Base-by-base conservation (phyloP, 441 rosid species). In the Biscutella laevigata region DNA sequence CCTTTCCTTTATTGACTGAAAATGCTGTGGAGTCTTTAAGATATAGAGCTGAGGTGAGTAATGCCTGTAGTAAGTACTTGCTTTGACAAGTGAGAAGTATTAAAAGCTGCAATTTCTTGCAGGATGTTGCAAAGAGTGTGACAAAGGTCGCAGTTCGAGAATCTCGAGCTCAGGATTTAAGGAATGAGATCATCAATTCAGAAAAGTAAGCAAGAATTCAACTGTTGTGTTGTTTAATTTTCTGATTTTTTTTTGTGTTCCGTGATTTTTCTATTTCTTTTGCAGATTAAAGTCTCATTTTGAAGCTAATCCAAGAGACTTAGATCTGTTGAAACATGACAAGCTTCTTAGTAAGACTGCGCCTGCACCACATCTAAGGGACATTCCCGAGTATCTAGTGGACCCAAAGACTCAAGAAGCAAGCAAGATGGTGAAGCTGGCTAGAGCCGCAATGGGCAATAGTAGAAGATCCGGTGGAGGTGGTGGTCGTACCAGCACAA, bases 41-140 rank as follows among this genome's bases (percentile, higher is more conserved):
- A 52, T 88, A 88, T 59, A 76, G 99, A 59, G 94, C 97, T 58
- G 99, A 88, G 95, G 97, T 88, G 42, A 58, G 65, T 52, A 22
- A 21, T 7, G 29, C 39, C 38, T 29, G 8, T 29, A 20, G 29
- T 47, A 27, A 34, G 39, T 49, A 37, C 20, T 32, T 34, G 7
- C 29, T 30, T 12, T 21, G n/a, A 11, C 27, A 29, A 28, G 13
- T 50, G 58, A 17, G 2, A 10, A 21, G 48, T 36, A 58, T 11
- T 14, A 2, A 51, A 48, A 37, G 25, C 17, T 61, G 32, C 24
- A 2, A 4, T 16, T 19, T 53, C 3, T 51, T 71, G 57, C 77
- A 88, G 97, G 95, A 88, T 71, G 71, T 85, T 35, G 96, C 91
- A 14, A 88, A 86, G 74, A 92, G 98, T 49, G 94, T 88, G 48